Evolutionary conservation across 176 grass and related monocot genomes (phyloP), one percentile per base, ranked within the genome.

Genomic region (Rhynchospora tenuis): DNA sequence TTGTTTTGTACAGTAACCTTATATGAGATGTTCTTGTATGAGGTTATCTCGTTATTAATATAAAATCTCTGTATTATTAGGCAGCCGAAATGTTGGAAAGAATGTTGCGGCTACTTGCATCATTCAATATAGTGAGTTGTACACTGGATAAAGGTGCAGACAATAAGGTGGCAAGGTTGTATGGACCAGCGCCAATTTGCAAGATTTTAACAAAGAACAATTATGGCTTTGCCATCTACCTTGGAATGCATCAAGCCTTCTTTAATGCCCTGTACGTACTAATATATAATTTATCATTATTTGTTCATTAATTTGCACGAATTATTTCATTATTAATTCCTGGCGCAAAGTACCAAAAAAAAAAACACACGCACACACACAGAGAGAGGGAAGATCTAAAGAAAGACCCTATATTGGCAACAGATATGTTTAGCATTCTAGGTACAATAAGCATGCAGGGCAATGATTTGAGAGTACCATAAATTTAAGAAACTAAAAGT

Each of bases 191-290:
- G 38, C 80, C 82, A 1, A 75, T 68, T 14, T 91, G 83, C 86
- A 64, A 79, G 63, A 87, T 66, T 59, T 63, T 91, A 46, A 67
- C 79, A 26, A 68, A 51, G 26, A 91, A 88, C 26, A 9, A 80
- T 0, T 27, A 81, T 23, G 59, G 64, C 19, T 85, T 75, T 7
- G 87, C 89, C 51, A 61, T 91, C 19, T 59, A 16, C 63, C 65
- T 85, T 67, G 72, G 27, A n/a, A 79, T 91, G 83, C 91, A 97
- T 85, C 90, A 89, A 84, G 63, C 93, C 59, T 88, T 93, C 91
- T 91, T 97, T 83, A 89, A 91, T 88, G 93, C 90, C 83, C 92
- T 91, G 94, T 93, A 68, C 86, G 85, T 73, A 11, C 19, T 62
- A 62, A 62, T 5, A 23, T 1, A n/a, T n/a, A 27, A 59, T 51